phyloP scores from a whole-genome alignment of 2,329 filamentous ascomycete species.

The Aureobasidium sp. region DNA sequence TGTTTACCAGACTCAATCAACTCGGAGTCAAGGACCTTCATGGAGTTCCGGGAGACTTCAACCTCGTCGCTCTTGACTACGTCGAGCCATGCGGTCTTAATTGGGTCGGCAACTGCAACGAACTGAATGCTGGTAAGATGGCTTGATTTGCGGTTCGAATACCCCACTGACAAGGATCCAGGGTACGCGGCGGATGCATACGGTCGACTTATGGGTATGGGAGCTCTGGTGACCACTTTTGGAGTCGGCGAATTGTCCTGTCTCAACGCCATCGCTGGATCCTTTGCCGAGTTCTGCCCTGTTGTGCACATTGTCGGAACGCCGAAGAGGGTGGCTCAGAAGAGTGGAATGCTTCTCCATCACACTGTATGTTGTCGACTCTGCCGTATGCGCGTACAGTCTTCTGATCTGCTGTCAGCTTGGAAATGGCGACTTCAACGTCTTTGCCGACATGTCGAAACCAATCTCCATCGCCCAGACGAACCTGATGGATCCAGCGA shows the following conservation, averaged over 20 bases:
- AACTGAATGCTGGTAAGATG: conserved; percentile 44
- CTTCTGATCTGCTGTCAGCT: conserved; percentile 1
- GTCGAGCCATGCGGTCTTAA: conserved; percentile 43
- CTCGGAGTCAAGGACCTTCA: conserved; percentile 38
- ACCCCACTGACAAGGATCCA: conserved; percentile 26
- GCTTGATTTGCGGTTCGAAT: conserved; percentile 12
- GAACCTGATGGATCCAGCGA: conserved; percentile 58
- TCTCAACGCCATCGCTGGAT: conserved; percentile 39
- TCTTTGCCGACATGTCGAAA: conserved; percentile 70
- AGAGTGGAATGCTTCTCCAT: conserved; percentile 35
- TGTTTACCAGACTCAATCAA: conserved; percentile 34
- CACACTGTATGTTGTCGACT: conserved; percentile 31
- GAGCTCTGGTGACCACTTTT: conserved; percentile 39
- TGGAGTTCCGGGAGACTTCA: conserved; percentile 37
- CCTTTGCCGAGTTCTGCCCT: conserved; percentile 39
- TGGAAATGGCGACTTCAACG: conserved; percentile 61
- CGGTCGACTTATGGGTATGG: conserved; percentile 28
- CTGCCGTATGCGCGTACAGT: too few relatives aligned
- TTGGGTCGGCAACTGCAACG: conserved; percentile 55
- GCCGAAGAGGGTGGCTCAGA: conserved; percentile 33
- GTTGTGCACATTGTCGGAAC: conserved; percentile 41
- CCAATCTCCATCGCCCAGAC: conserved; percentile 63
- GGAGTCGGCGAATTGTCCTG: conserved; percentile 41
- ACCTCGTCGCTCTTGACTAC: conserved; percentile 41
- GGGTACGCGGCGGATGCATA: conserved; percentile 43